phyloP scores from a whole-genome alignment of 75 land plant genomes.

The Cunninghamia lanceolata region DNA sequence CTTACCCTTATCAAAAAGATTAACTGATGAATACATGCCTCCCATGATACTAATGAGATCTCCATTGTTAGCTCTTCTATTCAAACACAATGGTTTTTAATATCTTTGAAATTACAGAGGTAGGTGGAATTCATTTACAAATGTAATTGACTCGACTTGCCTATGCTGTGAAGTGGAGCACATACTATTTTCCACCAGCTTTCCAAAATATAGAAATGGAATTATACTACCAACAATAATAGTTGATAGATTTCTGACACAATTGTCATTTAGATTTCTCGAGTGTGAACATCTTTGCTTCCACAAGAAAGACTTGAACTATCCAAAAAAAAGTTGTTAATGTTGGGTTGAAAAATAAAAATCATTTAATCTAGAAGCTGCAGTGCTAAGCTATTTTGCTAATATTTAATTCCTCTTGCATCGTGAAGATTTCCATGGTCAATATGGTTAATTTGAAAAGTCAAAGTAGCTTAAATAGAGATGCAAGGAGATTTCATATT shows the following conservation, averaged over 20 bases:
- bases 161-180: no score
- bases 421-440: not conserved
- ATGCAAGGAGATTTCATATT: not conserved
- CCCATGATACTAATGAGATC: constrained; percentile 74
- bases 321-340: constrained; percentile 39
- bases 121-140: no score
- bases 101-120: no score
- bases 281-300: constrained; percentile 71
- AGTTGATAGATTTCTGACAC: constrained; percentile 57
- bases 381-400: constrained; percentile 39
- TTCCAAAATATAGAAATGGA: no score
- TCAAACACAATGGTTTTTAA: no score
- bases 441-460: not conserved
- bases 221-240: constrained; percentile 39
- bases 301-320: constrained; percentile 71
- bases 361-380: constrained; percentile 48
- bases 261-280: constrained; percentile 76
- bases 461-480: not conserved
- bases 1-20: no score
- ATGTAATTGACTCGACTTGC: no score
- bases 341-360: constrained; percentile 49
- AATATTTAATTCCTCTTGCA: constrained; percentile 16
- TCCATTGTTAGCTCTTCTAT: no score
- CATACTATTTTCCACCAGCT: constrained; percentile 48
- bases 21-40: constrained; percentile 66